Base-by-base conservation (phyloP, 2,329 filamentous ascomycete species). In the Stromatinia cepivora region DNA sequence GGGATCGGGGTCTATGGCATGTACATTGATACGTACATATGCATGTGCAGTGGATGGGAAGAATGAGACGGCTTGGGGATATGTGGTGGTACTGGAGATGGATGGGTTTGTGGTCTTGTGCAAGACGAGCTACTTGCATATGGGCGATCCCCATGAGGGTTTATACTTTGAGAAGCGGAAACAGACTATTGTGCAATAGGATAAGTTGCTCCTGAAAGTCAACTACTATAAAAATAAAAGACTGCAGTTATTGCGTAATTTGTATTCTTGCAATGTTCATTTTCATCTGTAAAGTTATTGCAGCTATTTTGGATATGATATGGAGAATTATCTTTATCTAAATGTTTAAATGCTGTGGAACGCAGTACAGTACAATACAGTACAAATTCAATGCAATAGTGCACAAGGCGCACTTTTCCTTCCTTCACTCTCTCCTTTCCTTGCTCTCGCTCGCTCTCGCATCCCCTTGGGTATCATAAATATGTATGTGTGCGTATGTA, bases 321-420 rank as follows among this genome's bases (percentile, higher is more conserved):
- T 52, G 58, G 25, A 52, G n/a, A n/a, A 22, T 48, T 50, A 57
- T 46, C 64, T 67, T 25, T 39, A 36, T 67, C 45, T 48, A 67
- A 15, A 31, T 64, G 31, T 31, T 64, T 36, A 22, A 42, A 61
- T 59, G 25, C 22, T 17, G 53, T 64, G 53, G 31, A 67, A 59
- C 53, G 31, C 28, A 39, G 34, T 50, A 50, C 56, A 62, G 31
- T 31, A 31, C n/a, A 62, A 25, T 36, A 39, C 48, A 42, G 52
- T 20, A 65, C 62, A 54, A 56, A 22, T 50, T 42, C 66, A 67
- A 62, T 31, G 15, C 52, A 57, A 61, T 62, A 52, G 45, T 63
- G 66, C 53, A 67, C 56, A 67, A 39, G 45, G 46, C 34, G 20
- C 28, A 53, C n/a, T 42, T 9, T 39, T 50, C 25, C 45, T n/a